Evolutionary conservation across 2,329 filamentous ascomycete species (phyloP), one percentile per base, ranked within the genome.

Genomic region (Botrytis hyacinthi): DNA sequence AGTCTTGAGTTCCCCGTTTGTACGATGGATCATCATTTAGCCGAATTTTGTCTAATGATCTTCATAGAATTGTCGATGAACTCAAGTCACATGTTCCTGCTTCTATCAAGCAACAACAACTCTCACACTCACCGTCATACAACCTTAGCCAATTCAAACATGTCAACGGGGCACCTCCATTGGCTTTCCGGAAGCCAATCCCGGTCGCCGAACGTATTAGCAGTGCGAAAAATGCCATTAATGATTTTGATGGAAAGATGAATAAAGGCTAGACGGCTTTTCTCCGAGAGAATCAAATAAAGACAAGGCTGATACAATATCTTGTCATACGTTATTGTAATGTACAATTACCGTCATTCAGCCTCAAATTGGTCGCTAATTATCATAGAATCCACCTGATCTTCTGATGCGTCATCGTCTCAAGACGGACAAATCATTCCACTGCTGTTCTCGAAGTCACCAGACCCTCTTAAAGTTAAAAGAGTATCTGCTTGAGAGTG

Each of bases 191-290:
- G 63, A 54, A 69, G 48, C 71, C 71, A 69, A 61, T 69, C 16
- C 42, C 63, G 32, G 0, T 60, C 8, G 44, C 51, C 29, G 57
- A 73, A 54, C 51, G 63, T 32, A 73, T 42, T 29, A n/a, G 22
- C 6, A 57, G 46, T 35, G 71, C 71, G 4, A 59, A 40, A 48
- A n/a, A 61, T 29, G 29, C 29, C 16, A 61, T 73, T 12, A 51
- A 48, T 26, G 63, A 69, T 18, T 73, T 73, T 46, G 63, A 73
- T n/a, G 51, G 16, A 51, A 60, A 61, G 32, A 73, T 73, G 51
- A 65, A 40, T 10, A 69, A 42, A 37, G 54, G 32, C 14, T 73
- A 61, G 46, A 51, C 32, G 12, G 22, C 9, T 42, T 18, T 42
- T 18, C 12, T 42, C 60, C 22, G 14, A 32, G 12, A 42, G 66